Base-by-base conservation (phyloP, 2,329 filamentous ascomycete species). In the Rhynchosporium secalis region DNA sequence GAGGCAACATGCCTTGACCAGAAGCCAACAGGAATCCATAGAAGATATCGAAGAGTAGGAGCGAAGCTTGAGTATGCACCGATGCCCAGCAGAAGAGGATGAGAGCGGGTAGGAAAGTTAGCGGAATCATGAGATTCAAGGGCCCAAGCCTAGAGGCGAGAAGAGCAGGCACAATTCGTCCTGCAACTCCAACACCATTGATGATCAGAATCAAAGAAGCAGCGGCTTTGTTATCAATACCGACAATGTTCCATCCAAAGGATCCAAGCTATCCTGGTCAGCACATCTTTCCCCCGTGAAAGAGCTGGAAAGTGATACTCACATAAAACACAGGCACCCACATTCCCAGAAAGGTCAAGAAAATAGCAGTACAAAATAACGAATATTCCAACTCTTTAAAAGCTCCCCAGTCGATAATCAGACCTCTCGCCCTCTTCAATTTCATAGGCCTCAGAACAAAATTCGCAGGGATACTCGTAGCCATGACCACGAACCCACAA, bases 161-260 rank as follows among this genome's bases (percentile, higher is more conserved):
- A 26, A 75, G 71, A 54, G 76, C 77, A 0, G 80, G 80, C n/a
- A 81, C 69, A 8, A 83, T 60, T 4, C 82, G 79, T 41, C 79
- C 80, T 12, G 78, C 62, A 13, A 82, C 62, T 1, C 81, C 81
- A 38, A 82, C 75, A 13, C 78, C 79, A 67, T 84, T 84, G 72
- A 84, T 78, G 54, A 83, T 75, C 31, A 84, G 72, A 28, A 85
- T 70, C 8, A 84, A 70, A 60, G 80, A 77, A 60, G 81, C 76
- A 2, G 80, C 78, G 31, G 75, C 74, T 3, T 75, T 72, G 56
- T 76, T 72, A 0, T 74, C 72, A 3, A 79, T 71, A 5, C 66
- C 63, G 55, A 77, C 65, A 7, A 69, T 68, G 41, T 75, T 68
- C 68, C 62, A 78, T 78, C 69, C 78, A 79, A 70, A 79, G 43